Evolutionary conservation across 169 alveolate species (phyloP).

Genomic region (Plasmodium vinckei): DNA sequence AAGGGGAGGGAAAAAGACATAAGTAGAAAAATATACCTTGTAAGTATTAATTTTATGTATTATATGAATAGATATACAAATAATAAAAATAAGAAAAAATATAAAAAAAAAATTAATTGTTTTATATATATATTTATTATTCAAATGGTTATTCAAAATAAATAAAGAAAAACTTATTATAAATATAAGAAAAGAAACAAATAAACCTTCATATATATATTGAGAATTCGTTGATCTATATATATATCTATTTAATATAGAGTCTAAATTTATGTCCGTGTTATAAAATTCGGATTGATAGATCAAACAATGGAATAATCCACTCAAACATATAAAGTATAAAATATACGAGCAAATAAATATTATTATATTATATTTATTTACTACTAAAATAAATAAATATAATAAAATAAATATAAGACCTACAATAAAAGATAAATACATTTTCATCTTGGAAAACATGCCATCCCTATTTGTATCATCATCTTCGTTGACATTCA

Average conservation of each 20-base stretch:
- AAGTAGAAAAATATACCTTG: slow-evolving; percentile 41
- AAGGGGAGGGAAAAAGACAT: slow-evolving; percentile 41
- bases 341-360: slow-evolving; percentile 38
- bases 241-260: slow-evolving; percentile 23
- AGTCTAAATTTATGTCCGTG: slow-evolving; percentile 14
- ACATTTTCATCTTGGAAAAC: background rate
- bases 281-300: slow-evolving; percentile 34
- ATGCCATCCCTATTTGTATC: background rate
- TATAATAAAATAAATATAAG: slow-evolving; percentile 18
- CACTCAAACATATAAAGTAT: slow-evolving; percentile 36
- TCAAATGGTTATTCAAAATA: background rate
- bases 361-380: slow-evolving; percentile 14
- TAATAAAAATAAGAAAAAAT: slow-evolving; percentile 4
- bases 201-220: slow-evolving; percentile 49
- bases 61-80: slow-evolving; percentile 11
- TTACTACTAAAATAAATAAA: slow-evolving; percentile 1
- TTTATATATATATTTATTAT: background rate
- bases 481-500: too few species aligned
- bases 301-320: slow-evolving; percentile 51
- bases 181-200: slow-evolving; percentile 35
- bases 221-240: slow-evolving; percentile 67
- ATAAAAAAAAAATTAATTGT: slow-evolving; percentile 10
- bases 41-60: slow-evolving; percentile 33
- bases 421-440: background rate
- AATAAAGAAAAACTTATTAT: slow-evolving; percentile 26